Evolutionary conservation across 768 basidiomycete genomes (phyloP).

Genomic region (Omphalotus guepiniiformis): DNA sequence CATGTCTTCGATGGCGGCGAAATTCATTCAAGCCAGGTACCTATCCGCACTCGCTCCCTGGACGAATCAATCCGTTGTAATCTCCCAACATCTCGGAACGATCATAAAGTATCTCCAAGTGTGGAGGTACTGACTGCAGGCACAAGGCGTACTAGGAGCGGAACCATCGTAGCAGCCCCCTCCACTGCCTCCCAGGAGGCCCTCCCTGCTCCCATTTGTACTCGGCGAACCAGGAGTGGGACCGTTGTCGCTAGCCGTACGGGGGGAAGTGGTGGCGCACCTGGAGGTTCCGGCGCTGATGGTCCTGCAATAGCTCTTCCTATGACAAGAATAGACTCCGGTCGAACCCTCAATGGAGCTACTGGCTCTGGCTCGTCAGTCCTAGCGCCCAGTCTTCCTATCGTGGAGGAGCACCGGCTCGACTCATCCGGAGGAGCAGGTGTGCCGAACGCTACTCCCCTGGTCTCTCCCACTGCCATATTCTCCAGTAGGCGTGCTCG

Average conservation of each 20-base stretch:
- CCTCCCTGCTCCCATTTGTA: slow-evolving; percentile 12
- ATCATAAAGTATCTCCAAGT: too few species aligned
- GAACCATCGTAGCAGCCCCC: slow-evolving; percentile 39
- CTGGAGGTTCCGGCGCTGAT: neutral
- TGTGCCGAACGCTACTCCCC: neutral
- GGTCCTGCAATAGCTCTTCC: neutral
- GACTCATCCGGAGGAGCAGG: neutral
- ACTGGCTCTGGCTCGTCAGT: neutral
- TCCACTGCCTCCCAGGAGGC: slow-evolving; percentile 33
- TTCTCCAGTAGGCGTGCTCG: slow-evolving; percentile 3
- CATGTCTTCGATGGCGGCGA: neutral
- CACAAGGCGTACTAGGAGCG: slow-evolving; percentile 36
- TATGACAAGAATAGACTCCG: neutral
- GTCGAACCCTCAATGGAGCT: slow-evolving; percentile 1
- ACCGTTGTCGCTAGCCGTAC: slow-evolving; percentile 29
- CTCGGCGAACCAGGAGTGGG: slow-evolving; percentile 45
- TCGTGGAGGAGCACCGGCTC: slow-evolving; percentile 3
- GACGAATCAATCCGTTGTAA: too few species aligned
- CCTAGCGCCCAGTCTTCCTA: slow-evolving; percentile 4
- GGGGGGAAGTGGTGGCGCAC: neutral
- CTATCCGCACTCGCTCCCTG: slow-evolving; percentile 9
- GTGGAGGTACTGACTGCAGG: neutral
- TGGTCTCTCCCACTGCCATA: neutral
- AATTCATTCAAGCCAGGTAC: neutral
- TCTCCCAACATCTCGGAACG: too few species aligned